These are phyloP conservation scores for Nitzschia inconspicua DNA, from an alignment of 108 stramenopile species.

Conservation along the genomic window DNA sequence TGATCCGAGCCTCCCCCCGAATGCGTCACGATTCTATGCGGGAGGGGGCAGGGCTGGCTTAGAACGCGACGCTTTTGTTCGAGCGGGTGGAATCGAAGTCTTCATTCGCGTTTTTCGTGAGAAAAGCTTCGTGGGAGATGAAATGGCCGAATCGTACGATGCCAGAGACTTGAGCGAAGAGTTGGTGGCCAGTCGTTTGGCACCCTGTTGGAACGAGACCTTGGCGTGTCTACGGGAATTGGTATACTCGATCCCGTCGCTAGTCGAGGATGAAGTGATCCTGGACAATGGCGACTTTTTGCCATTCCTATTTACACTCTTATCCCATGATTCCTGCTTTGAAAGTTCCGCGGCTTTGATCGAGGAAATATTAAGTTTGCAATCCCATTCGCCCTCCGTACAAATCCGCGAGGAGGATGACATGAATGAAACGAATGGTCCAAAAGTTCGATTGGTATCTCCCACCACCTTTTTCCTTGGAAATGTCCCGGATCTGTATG, in stretches of 20 bases:
- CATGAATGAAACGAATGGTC: not conserved
- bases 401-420: too few relatives aligned
- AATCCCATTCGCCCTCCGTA: constrained; percentile 37
- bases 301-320: constrained; percentile 64
- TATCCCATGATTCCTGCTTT: constrained; percentile 59
- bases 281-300: constrained; percentile 39
- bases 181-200: constrained; percentile 34
- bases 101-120: constrained; percentile 43
- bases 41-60: constrained; percentile 52
- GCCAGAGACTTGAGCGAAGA: constrained; percentile 45
- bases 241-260: constrained; percentile 40
- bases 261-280: constrained; percentile 36
- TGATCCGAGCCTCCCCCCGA: constrained; percentile 46
- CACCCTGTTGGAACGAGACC: constrained; percentile 63
- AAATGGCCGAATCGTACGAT: constrained; percentile 38
- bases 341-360: constrained; percentile 62
- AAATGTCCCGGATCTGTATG: constrained; percentile 63
- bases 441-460: constrained; percentile 22
- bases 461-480: constrained; percentile 57
- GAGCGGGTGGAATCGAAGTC: constrained; percentile 41
- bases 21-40: constrained; percentile 39
- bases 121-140: constrained; percentile 47
- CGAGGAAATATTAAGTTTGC: constrained; percentile 74
- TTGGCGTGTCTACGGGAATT: constrained; percentile 59
- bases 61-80: constrained; percentile 55